Evolutionary conservation across 352 stramenopile species (phyloP), one percentile per base, ranked within the genome.

Genomic region (Phytophthora citrophthora): DNA sequence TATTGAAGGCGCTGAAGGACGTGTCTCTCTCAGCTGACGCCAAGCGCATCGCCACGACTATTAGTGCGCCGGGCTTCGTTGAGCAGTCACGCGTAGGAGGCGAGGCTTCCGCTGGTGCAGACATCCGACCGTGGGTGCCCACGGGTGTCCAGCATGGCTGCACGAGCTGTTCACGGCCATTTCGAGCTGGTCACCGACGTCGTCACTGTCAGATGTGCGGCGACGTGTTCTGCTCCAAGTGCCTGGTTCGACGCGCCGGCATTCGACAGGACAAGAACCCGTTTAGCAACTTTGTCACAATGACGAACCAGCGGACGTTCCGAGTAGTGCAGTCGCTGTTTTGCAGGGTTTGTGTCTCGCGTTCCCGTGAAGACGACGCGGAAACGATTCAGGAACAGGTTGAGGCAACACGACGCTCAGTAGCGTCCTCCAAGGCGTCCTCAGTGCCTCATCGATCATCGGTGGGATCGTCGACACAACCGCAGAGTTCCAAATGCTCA

Each of bases 171-270:
- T 68, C 85, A 38, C 70, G 77, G 8, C 54, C 66, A 6, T 94
- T 94, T 53, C 70, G 74, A 27, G 58, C 74, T 43, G 81, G 73
- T 18, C 81, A 84, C 18, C 73, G 77, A 23, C 83, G 86, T 20
- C 79, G 85, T 43, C 81, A 92, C 55, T 94, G 86, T 49, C 83
- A 83, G 1, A 61, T 93, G 44, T 94, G 86, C 43, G 82, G 86
- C 8, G 83, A 91, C 31, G 76, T 91, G 8, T 85, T 91, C 41
- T 94, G 86, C 71, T 61, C 74, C 49, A 91, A 90, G 61, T 94
- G 86, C 44, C 63, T 85, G 40, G 61, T 92, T 46, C 76, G 73
- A 53, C 80, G 82, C 50, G 74, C 80, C 27, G 74, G 71, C 9
- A 64, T 72, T 50, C 59, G 64, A 38, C 69, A 71, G 20, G 63